Evolutionary conservation across 208 protist genomes (phyloP), one percentile per base, ranked within the genome.

Genomic region (Leishmania guyanensis): DNA sequence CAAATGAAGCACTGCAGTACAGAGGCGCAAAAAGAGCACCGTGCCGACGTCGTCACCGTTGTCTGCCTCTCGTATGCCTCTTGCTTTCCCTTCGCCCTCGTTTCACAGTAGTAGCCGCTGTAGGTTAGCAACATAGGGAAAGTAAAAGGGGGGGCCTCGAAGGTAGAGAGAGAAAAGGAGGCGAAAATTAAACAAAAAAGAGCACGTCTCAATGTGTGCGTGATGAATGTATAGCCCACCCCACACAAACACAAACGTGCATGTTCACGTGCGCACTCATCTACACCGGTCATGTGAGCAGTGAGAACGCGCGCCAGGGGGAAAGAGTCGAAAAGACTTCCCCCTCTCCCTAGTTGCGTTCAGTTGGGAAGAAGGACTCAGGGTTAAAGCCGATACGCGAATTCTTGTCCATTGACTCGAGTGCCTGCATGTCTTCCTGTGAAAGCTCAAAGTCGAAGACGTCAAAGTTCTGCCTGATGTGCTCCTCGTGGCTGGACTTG

Each of bases 391-490:
- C 86, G 33, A 91, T 77, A 46, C 92, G 91, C 56, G 84, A 84
- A 69, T 91, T 78, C 60, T 82, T 77, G 65, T 92, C 83, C 54
- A 97, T 73, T 3, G 43, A 56, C 81, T 90, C 86, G 54, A 98
- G 88, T 48, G 46, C 36, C 26, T 74, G 54, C 87, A 98, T 91
- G 29, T 98, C 94, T 29, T 90, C 86, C 39, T 91, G 79, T 3
- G 78, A 78, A 16, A 99, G 81, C 73, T 91, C 70, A 86, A 99
- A 98, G 81, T 97, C 85, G 75, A 46, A 97, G 1, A 98, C 79
- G 72, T 90, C 73, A 22, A 97, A 88, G 85, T 99, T 99, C 78
- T 98, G 78, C n/a, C 73, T 78, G 66, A 99, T 98, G 72, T 96
- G 89, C 17, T 90, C 88, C 75, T 82, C 70, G 54, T 93, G 89